A percentile compares a stretch with the other conserved stretches of the same genome.
Evolutionary conservation across 306 rosid species (phyloP).

Genomic region (Elaeagnus macrophylla): DNA sequence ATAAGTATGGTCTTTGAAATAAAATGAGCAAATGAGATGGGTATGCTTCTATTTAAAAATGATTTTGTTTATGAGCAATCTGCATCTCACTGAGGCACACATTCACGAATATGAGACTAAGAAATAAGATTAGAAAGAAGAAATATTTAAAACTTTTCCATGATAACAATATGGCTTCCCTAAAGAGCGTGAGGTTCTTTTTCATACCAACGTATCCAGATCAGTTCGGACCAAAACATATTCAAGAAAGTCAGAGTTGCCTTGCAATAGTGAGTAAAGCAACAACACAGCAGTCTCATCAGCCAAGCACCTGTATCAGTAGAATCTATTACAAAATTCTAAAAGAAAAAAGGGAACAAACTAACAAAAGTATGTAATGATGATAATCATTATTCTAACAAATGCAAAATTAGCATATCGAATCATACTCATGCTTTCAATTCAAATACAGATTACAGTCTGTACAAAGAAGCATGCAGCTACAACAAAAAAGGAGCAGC

Average conservation of each 20-base stretch:
- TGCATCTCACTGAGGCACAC: background rate
- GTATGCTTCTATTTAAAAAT: no score
- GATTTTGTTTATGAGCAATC: background rate
- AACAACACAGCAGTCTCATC: slow-evolving; percentile 91
- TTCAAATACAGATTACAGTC: no score
- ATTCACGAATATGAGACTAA: background rate
- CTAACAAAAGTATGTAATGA: no score
- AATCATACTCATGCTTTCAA: no score
- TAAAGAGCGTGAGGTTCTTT: slow-evolving; percentile 5
- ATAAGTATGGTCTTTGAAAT: no score
- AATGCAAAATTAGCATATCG: no score
- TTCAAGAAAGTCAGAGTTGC: slow-evolving; percentile 85
- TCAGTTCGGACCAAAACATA: slow-evolving; percentile 99
- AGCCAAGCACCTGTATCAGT: slow-evolving; percentile 64
- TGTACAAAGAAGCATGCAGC: no score
- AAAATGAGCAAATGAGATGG: no score
- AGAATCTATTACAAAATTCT: background rate
- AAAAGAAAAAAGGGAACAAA: background rate
- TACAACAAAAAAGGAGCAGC: no score
- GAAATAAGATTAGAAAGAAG: background rate
- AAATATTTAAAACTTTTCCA: background rate
- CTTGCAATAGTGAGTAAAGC: slow-evolving; percentile 91
- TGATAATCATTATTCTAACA: no score
- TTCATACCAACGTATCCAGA: slow-evolving; percentile 89
- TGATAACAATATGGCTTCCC: background rate